Conservation (phyloP, 164 flowering plant genomes). For the Amborella trichopoda region DNA sequence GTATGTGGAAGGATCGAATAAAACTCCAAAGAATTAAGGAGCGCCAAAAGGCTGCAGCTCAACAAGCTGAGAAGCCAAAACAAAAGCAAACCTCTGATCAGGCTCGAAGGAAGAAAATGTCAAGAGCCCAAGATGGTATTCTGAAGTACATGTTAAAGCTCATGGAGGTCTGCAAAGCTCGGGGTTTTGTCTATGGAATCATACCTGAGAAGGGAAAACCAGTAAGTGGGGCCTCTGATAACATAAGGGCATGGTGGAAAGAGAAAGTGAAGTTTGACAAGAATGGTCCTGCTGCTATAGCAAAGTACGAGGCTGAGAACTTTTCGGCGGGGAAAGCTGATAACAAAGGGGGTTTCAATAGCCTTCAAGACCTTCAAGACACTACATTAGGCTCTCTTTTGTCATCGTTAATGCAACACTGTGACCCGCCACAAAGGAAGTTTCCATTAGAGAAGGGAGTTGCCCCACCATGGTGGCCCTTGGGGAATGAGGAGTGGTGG, state of each 20-base stretch:
- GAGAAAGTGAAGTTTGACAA: constrained; percentile 50
- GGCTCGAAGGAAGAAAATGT: constrained; percentile 29
- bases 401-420: constrained; percentile 31
- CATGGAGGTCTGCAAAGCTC: constrained; percentile 60
- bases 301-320: constrained; percentile 31
- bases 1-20: constrained; percentile 37
- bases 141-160: constrained; percentile 54
- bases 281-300: constrained; percentile 53
- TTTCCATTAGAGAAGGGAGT: constrained; percentile 28
- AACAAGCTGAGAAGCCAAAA: constrained; percentile 13
- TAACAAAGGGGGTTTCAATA: constrained; percentile 7
- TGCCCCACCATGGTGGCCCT: constrained; percentile 35
- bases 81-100: constrained; percentile 12
- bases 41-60: constrained; percentile 18
- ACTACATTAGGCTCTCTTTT: constrained; percentile 29
- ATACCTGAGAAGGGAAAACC: constrained; percentile 64
- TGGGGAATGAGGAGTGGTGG: constrained; percentile 30
- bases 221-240: constrained; percentile 56
- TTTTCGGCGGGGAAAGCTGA: constrained; percentile 11
- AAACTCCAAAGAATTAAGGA: constrained; percentile 27
- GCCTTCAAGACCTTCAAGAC: constrained; percentile 25
- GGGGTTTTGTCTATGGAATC: constrained; percentile 59
- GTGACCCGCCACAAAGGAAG: constrained; percentile 31
- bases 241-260: constrained; percentile 60
- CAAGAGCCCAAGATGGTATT: constrained; percentile 55